These are phyloP conservation scores for Chlorella variabilis DNA, from an alignment of 163 green algal genomes.

Conservation along the genomic window DNA sequence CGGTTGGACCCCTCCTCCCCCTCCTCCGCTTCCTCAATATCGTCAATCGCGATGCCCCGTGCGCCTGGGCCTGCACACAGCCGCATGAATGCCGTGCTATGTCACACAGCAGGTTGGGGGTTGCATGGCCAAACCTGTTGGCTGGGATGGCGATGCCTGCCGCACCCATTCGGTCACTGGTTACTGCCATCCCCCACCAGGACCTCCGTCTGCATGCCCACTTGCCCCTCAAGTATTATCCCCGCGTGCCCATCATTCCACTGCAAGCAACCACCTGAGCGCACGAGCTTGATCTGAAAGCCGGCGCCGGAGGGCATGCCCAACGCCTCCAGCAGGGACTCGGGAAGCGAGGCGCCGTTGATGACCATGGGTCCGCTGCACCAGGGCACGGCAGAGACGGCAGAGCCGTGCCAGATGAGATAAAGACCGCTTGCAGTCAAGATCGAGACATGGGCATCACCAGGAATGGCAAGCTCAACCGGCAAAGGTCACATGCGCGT, in stretches of 20 bases:
- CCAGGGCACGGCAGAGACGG: not conserved
- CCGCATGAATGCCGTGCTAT: not conserved
- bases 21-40: constrained; percentile 11
- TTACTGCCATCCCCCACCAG: too few relatives aligned
- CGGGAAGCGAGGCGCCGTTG: constrained; percentile 53
- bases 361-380: constrained; percentile 47
- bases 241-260: too few relatives aligned
- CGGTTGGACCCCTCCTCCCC: not conserved
- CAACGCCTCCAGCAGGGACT: constrained; percentile 56
- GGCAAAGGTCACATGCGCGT: too few relatives aligned
- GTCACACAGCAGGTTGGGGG: not conserved
- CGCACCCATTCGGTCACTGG: too few relatives aligned
- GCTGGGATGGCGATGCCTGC: too few relatives aligned
- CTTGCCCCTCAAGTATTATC: too few relatives aligned
- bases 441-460: too few relatives aligned
- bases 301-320: constrained; percentile 33
- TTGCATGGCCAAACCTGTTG: too few relatives aligned
- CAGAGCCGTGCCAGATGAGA: not conserved
- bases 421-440: too few relatives aligned
- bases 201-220: too few relatives aligned
- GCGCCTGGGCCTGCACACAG: not conserved
- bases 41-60: constrained; percentile 3
- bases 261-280: constrained; percentile 20
- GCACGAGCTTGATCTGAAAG: constrained; percentile 47
- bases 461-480: too few relatives aligned